Conservation (phyloP, 2,329 filamentous ascomycete genomes). For the Drechslera avenae region DNA sequence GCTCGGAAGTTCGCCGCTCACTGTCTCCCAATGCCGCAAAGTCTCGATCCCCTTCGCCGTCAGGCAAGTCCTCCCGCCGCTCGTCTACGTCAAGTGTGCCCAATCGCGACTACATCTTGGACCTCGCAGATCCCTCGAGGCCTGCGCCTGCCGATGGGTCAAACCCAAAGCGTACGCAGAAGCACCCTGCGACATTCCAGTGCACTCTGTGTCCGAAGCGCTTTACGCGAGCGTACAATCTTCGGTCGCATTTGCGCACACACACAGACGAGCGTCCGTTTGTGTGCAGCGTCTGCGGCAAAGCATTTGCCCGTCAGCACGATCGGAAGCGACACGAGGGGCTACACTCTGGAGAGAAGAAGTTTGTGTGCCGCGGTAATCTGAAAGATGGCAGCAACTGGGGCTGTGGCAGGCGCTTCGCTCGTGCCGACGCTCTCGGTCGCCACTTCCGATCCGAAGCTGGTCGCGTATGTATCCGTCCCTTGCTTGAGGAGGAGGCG, state of each 20-base stretch:
- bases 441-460: conserved; percentile 96
- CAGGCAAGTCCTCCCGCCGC: conserved; percentile 54
- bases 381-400: conserved; percentile 82
- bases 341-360: conserved; percentile 95
- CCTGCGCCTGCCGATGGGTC: conserved; percentile 58
- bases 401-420: conserved; percentile 93
- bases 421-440: conserved; percentile 90
- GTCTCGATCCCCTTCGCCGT: conserved; percentile 56
- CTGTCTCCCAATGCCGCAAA: conserved; percentile 53
- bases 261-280: conserved; percentile 98
- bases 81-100: conserved; percentile 59
- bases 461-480: conserved; percentile 93
- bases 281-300: conserved; percentile 94
- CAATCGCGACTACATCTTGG: conserved; percentile 79
- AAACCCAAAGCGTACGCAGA: conserved; percentile 82
- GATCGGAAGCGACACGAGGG: conserved; percentile 97
- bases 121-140: conserved; percentile 85
- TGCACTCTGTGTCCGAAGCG: conserved; percentile 92
- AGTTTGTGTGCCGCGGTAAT: conserved; percentile 93
- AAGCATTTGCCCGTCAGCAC: conserved; percentile 96
- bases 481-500: conserved; percentile 93
- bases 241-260: conserved; percentile 91
- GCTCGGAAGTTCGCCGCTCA: conserved; percentile 43
- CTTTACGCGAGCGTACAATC: conserved; percentile 94
- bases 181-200: conserved; percentile 96